Evolutionary conservation across 1,139 yeast genomes (phyloP), one percentile per base, ranked within the genome.

Genomic region (Kurtzmaniella quercitrusa): DNA sequence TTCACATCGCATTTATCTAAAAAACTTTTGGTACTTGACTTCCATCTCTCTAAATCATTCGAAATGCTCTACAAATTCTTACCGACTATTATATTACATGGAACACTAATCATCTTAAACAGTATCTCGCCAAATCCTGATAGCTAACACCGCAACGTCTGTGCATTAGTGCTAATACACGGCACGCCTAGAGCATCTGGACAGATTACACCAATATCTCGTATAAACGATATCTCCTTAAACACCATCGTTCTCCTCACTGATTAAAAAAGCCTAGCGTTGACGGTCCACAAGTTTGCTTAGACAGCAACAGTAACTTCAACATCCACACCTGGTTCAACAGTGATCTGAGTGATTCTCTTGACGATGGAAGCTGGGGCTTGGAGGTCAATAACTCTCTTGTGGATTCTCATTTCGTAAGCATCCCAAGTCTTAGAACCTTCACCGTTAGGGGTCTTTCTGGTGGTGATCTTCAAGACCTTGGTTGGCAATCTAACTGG

Each of bases 361-460:
- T 87, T 88, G 75, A 94, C 96, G 60, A 84, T 76, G 57, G 82
- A 78, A 68, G 96, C 88, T 73, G 97, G 96, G 60, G 98, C 96
- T 79, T 88, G 94, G 75, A 94, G 83, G 81, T 93, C 97, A 68
- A 93, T 88, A 74, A 88, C 85, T 80, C 99, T 91, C 94, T 94
- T 94, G 96, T 94, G 98, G 82, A 94, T 89, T 85, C 98, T 89
- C 96, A 94, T 88, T 82, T 94, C 98, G 76, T 84, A 94, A 65
- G 95, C 79, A 74, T 94, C 99, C 97, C 97, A 94, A 66, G 99
- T 94, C 91, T 94, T 93, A 65, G 98, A 93, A 91, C 99, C 99
- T 82, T 94, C 98, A 91, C 99, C 99, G 76, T 94, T 94, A 68
- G 99, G 99, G 70, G 98, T 85, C 89, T 94, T 94, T 88, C 99